Evolutionary conservation across 1,139 yeast species (phyloP), one percentile per base, ranked within the genome.

Genomic region (Ogataea hybrid): DNA sequence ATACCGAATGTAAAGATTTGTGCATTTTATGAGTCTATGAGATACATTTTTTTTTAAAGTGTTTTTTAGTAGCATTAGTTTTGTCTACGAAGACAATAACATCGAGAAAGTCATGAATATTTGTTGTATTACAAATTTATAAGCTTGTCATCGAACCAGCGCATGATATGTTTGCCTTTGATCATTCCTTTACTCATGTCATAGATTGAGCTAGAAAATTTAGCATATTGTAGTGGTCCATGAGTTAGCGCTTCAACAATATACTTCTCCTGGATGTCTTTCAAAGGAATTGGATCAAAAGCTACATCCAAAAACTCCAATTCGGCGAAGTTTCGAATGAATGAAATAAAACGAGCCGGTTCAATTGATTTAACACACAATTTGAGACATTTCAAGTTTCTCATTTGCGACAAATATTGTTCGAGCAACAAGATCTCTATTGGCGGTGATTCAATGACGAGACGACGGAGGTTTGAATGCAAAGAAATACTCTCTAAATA

Each of bases 131-230:
- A 35, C 8, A 17, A n/a, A 21, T 12, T 18, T 25, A 35, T 41
- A 28, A 43, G 32, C 22, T 41, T 46, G 34, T 42, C 35, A 11
- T 40, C 49, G 29, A 54, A 53, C 58, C 59, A 56, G n/a, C 37
- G 37, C 8, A 53, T 49, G 16, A 54, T 37, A 3, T 54, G 52
- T 31, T 43, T 41, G 25, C 46, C 51, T 25, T 51, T 49, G 21
- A 44, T 39, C n/a, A 40, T 36, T 17, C 49, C 35, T 5, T 37
- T 40, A 10, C 31, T 32, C 22, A 51, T 30, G 29, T 51, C 47
- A n/a, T 50, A 32, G 14, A 53, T 44, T 14, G 43, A 39, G 37
- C 48, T 45, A 37, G 50, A 49, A 3, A 49, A 23, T 31, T 45
- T 51, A 25, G 49, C 27, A 23, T 52, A 53, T 25, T 39, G 33